Evolutionary conservation across 257 asterid genomes (phyloP).

Genomic region (Cynanchum wilfordii): DNA sequence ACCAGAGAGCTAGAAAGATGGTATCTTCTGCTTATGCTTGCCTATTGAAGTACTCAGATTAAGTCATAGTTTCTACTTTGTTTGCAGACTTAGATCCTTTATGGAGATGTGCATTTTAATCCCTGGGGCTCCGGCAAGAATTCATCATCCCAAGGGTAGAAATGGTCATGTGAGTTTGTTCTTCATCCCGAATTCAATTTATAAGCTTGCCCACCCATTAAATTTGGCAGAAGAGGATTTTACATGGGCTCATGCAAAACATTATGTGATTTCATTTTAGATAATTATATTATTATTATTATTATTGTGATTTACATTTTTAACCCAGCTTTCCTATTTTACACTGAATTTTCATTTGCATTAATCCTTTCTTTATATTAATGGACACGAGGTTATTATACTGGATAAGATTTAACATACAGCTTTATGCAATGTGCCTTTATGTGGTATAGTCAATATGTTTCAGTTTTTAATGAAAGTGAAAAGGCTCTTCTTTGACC

Average conservation of each 20-base stretch:
- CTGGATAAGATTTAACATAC: neutral
- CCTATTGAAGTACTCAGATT: neutral
- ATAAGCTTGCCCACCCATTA: neutral
- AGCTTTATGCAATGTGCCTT: neutral
- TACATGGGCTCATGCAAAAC: neutral
- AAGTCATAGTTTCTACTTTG: constrained; percentile 3
- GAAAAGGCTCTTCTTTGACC: neutral
- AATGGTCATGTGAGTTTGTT: constrained; percentile 46
- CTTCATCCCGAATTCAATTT: constrained; percentile 11
- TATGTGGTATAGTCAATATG: neutral
- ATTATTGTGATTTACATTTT: neutral
- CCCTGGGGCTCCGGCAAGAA: constrained; percentile 71
- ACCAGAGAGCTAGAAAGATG: neutral
- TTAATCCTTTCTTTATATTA: neutral
- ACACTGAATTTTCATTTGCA: neutral
- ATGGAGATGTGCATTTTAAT: constrained; percentile 96
- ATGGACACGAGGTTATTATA: neutral
- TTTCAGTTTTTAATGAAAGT: neutral
- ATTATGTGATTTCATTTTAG: neutral
- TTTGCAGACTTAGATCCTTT: constrained; percentile 77
- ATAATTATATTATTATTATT: neutral
- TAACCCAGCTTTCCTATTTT: neutral
- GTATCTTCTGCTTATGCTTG: neutral
- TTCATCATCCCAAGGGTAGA: constrained; percentile 45
- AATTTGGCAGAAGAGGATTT: neutral